Evolutionary conservation across 768 basidiomycete species (phyloP).

Genomic region (Lentinula sp.): DNA sequence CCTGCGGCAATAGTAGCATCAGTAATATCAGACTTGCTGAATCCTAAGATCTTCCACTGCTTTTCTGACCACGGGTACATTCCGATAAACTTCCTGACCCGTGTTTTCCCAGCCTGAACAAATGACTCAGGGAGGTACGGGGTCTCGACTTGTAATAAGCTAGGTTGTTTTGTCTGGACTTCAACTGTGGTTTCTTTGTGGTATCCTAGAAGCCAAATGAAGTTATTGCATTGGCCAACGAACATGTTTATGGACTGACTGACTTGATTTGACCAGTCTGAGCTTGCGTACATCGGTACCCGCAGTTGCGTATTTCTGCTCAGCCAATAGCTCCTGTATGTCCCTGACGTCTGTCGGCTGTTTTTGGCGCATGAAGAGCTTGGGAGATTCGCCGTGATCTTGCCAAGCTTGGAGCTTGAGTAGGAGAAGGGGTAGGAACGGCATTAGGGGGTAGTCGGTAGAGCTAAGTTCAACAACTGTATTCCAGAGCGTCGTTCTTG

Average conservation of each 20-base stretch:
- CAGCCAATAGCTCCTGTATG: constrained; percentile 33
- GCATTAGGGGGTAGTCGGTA: constrained; percentile 23
- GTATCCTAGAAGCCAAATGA: neutral
- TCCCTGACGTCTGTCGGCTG: constrained; percentile 33
- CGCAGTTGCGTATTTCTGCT: constrained; percentile 12
- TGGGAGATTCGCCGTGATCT: constrained; percentile 26
- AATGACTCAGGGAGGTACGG: constrained; percentile 10
- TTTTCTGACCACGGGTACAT: constrained; percentile 1
- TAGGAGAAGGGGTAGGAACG: constrained; percentile 30
- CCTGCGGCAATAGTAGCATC: neutral
- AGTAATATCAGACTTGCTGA: constrained; percentile 6
- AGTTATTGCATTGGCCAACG: no score
- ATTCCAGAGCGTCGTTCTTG: no score
- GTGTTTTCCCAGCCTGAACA: constrained; percentile 4
- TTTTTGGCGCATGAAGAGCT: constrained; percentile 28
- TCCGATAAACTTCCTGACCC: constrained; percentile 7
- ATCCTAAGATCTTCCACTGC: constrained; percentile 8
- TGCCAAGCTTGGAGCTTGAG: constrained; percentile 38
- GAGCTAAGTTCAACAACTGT: neutral
- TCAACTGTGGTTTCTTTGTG: neutral
- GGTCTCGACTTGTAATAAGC: neutral
- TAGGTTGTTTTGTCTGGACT: neutral
- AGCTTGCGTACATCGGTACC: neutral
- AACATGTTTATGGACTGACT: neutral
- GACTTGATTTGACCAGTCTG: no score